A percentile compares a stretch with the other conserved stretches of the same genome.
phyloP scores from a whole-genome alignment of 2,329 filamentous ascomycete genomes.

The Mariannaea elegans region DNA sequence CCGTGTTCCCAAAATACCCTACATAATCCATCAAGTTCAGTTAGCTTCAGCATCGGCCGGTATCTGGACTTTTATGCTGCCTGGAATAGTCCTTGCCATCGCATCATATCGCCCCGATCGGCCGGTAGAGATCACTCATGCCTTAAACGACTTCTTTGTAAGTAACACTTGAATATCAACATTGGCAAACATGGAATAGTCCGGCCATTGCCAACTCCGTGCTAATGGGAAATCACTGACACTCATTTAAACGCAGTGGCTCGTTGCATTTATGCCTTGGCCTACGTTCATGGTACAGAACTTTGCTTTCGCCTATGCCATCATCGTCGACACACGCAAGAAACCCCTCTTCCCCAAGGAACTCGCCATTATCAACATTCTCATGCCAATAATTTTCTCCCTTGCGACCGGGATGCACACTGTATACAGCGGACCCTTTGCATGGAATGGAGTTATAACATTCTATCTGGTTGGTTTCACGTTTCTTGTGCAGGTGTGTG shows the following conservation, averaged over 20 bases:
- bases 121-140: slow-evolving; percentile 23
- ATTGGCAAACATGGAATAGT: too few species aligned
- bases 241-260: slow-evolving; percentile 4
- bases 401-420: slow-evolving; percentile 18
- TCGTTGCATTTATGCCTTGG: slow-evolving; percentile 23
- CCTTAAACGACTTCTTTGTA: slow-evolving; percentile 26
- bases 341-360: slow-evolving; percentile 28
- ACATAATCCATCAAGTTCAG: slow-evolving; percentile 23
- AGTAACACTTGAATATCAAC: too few species aligned
- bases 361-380: slow-evolving; percentile 22
- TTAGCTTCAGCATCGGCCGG: slow-evolving; percentile 18
- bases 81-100: slow-evolving; percentile 24
- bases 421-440: slow-evolving; percentile 21
- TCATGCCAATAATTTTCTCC: slow-evolving; percentile 18
- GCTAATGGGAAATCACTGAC: not conserved
- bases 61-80: slow-evolving; percentile 28
- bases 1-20: slow-evolving; percentile 20
- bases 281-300: slow-evolving; percentile 24
- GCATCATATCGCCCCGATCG: slow-evolving; percentile 25
- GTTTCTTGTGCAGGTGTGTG: slow-evolving; percentile 17
- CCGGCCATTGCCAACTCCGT: too few species aligned
- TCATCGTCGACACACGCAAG: slow-evolving; percentile 20
- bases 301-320: slow-evolving; percentile 26
- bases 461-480: slow-evolving; percentile 24
- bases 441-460: slow-evolving; percentile 22